phyloP scores from a whole-genome alignment of 2,329 filamentous ascomycete genomes.

The Lecanicillium sp. region DNA sequence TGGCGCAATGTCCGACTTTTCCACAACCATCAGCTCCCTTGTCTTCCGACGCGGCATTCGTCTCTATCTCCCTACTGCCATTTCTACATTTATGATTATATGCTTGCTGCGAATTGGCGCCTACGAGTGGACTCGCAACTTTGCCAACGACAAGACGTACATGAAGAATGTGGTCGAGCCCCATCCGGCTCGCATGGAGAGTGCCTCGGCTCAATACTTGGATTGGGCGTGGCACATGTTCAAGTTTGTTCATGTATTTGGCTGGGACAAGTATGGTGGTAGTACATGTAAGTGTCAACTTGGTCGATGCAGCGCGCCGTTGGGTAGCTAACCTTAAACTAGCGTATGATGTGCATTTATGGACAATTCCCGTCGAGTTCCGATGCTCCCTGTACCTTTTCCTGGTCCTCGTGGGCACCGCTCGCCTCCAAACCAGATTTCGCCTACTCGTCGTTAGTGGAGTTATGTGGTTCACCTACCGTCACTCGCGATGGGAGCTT shows the following conservation, averaged over 20 bases:
- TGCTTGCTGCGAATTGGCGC: conserved; percentile 35
- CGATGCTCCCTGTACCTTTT: conserved; percentile 51
- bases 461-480: conserved; percentile 37
- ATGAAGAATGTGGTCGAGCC: conserved; percentile 42
- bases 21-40: conserved; percentile 39
- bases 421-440: conserved; percentile 32
- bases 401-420: conserved; percentile 41
- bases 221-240: conserved; percentile 43
- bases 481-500: conserved; percentile 45
- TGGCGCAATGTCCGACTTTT: conserved; percentile 28
- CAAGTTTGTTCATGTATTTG: conserved; percentile 42
- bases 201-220: conserved; percentile 29
- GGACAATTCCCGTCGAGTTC: conserved; percentile 57
- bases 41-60: conserved; percentile 44
- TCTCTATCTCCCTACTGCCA: conserved; percentile 42
- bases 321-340: conserved; percentile 15
- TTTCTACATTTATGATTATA: conserved; percentile 41
- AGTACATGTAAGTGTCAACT: conserved; percentile 28
- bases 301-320: conserved; percentile 13
- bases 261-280: conserved; percentile 40
- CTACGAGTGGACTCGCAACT: conserved; percentile 41
- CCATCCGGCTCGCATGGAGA: conserved; percentile 32
- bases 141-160: conserved; percentile 33
- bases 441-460: conserved; percentile 34
- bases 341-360: conserved; percentile 50